Base-by-base conservation (phyloP, 2,329 filamentous ascomycete species). In the Blumeria graminis region DNA sequence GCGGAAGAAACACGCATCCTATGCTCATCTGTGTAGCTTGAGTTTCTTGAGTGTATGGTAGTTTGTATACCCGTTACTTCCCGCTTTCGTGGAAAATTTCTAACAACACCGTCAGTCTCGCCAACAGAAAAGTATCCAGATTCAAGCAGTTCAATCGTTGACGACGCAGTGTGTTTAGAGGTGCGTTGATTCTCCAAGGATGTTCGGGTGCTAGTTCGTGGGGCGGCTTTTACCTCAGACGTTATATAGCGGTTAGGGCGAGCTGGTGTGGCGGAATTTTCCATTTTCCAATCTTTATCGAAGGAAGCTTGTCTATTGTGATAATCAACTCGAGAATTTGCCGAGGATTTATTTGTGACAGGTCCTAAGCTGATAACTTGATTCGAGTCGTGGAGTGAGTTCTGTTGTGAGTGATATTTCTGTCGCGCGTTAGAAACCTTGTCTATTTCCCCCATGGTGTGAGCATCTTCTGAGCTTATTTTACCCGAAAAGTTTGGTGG, bases 121-220 rank as follows among this genome's bases (percentile, higher is more conserved):
- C 84, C 84, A 3, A 89, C 87, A 7, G 90, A 95, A 65, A 95
- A 94, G 68, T 96, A 96, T 28, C 89, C 90, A 38, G 87, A 78
- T 64, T 96, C 92, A 14, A 65, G 55, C 10, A 58, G 34, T 50
- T 67, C 64, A 48, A 63, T 86, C 85, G 58, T 60, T 10, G 59
- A 54, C 28, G 61, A 59, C 22, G 35, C 56, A 16, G 56, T 56
- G 46, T 56, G 57, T 45, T 45, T 55, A 18, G 6, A 70, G 68
- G 61, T 52, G 33, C 61, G 60, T 34, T 61, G 56, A 39, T 50
- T 69, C 65, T 59, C 65, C 59, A 58, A 65, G 62, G 55, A 68
- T 58, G 63, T 62, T 55, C 61, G 64, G 28, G 60, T 61, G 52
- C 62, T 60, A 18, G 58, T 22, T 9, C 35, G 60, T 51, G 61